Base-by-base conservation (phyloP, 257 asterid species). In the Jacaranda copaia region DNA sequence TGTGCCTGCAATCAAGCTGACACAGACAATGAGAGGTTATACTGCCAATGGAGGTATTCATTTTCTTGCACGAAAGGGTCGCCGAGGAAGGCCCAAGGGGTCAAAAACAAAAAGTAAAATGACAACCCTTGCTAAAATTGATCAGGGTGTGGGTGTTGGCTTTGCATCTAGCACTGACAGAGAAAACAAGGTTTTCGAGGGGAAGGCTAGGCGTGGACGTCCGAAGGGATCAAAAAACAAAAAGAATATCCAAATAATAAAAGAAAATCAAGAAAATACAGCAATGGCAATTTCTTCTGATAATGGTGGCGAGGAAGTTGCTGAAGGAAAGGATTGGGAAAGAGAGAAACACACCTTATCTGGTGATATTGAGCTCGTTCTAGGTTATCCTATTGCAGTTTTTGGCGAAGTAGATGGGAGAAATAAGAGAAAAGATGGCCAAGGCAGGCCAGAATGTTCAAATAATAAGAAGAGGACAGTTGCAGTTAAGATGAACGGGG, bases 41-140 rank as follows among this genome's bases (percentile, higher is more conserved):
- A n/a, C 38, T 67, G 56, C 73, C 46, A 48, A 51, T 68, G 68
- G 75, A n/a, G 73, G 52, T 65, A 64, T 52, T 64, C 25, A 7
- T 11, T 13, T 52, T 10, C 65, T 35, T 32, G 65, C 38, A 16
- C 52, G 53, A 19, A 53, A 49, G 52, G 32, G 60, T 35, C 64
- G 15, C 64, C 53, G 7, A 63, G 53, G 74, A 45, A 63, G 60
- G 73, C 45, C 65, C 8, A 56, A 59, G 46, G 43, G 69, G 20
- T 42, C 46, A 25, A 20, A 67, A 36, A 16, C 45, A 51, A 8
- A 15, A 35, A 53, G 46, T 55, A 51, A 70, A 51, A 52, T n/a
- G 16, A 16, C 38, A 4, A 32, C 25, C 5, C 2, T 42, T 14
- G 45, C 9, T 69, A 46, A 48, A 46, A 25, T 46, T 25, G 59